Base-by-base conservation (phyloP, 805 yeast species). In the Lachancea cidri region DNA sequence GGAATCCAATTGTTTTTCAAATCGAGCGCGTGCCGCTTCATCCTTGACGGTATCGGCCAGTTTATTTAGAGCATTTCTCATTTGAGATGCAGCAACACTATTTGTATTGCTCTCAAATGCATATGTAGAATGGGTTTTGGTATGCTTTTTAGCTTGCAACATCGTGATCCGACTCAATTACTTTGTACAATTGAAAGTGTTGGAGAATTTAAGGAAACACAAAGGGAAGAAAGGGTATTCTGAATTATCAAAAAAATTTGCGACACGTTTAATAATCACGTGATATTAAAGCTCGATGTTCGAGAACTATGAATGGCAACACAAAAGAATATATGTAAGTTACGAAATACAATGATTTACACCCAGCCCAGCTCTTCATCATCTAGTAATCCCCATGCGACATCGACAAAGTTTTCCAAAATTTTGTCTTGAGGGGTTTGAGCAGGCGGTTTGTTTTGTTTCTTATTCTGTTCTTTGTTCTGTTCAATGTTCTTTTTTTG, bases 71-170 rank as follows among this genome's bases (percentile, higher is more conserved):
- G 95, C 91, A 64, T 93, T 91, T 62, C 98, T 82, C 98, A 91
- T 93, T 67, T 87, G 97, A 49, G 95, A 83, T 4, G 98, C 97
- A 20, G 98, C 96, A 47, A 88, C 93, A 48, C 86, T 86, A 42
- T 96, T 86, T 36, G 96, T 86, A 49, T 94, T 86, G 70, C 86
- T 86, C 67, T 91, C 98, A 58, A 93, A 91, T 17, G 95, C 95
- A 76, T 81, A 64, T 18, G 57, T 51, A 15, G 60, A 54, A 18
- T 68, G 72, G 2, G 70, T 57, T 57, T 68, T 68, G 38, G 53
- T 59, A 50, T 68, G 72, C 57, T 63, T 67, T 58, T 66, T 67
- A 18, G 47, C 42, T 3, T 49, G 41, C 17, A 52, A 44, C 61
- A 54, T 58, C 35, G 33, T 13, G 33, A 29, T 29, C 14, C 7